These are phyloP conservation scores for Trichosporon coremiiforme DNA, from an alignment of 1,284 basidiomycete species.

Conservation along the genomic window DNA sequence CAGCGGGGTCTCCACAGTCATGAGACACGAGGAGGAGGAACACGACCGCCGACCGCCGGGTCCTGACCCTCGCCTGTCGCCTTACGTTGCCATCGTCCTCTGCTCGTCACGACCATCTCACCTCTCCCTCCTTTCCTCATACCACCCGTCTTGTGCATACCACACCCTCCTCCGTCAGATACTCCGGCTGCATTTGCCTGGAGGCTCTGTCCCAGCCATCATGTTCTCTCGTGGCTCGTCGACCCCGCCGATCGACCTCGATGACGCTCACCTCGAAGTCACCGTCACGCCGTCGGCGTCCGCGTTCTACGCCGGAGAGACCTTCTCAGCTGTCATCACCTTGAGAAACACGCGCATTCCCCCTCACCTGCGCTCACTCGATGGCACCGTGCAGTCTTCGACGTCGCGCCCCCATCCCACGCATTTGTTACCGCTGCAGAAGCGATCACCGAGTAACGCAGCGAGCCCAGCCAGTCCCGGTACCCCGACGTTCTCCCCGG, in stretches of 20 bases:
- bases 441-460: conserved; percentile 5
- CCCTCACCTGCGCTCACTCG: conserved; percentile 6
- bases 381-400: not conserved
- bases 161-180: not conserved
- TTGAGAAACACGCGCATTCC: conserved; percentile 73
- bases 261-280: conserved; percentile 56
- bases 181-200: not conserved
- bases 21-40: conserved; percentile 16
- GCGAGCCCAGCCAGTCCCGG: not conserved
- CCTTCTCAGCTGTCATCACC: conserved; percentile 77
- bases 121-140: not conserved
- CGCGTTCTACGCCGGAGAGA: conserved; percentile 90
- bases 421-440: conserved; percentile 11
- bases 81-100: conserved; percentile 1
- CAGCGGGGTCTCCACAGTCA: conserved; percentile 15
- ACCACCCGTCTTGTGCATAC: conserved; percentile 13
- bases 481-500: not conserved
- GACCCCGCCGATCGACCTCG: conserved; percentile 23
- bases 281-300: conserved; percentile 72
- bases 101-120: not conserved
- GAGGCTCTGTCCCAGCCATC: not conserved
- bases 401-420: not conserved
- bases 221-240: conserved; percentile 28
- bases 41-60: conserved; percentile 1
- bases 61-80: not conserved